Conservation (phyloP, 1,284 basidiomycete genomes). For the Xerocomus nothofagi region DNA sequence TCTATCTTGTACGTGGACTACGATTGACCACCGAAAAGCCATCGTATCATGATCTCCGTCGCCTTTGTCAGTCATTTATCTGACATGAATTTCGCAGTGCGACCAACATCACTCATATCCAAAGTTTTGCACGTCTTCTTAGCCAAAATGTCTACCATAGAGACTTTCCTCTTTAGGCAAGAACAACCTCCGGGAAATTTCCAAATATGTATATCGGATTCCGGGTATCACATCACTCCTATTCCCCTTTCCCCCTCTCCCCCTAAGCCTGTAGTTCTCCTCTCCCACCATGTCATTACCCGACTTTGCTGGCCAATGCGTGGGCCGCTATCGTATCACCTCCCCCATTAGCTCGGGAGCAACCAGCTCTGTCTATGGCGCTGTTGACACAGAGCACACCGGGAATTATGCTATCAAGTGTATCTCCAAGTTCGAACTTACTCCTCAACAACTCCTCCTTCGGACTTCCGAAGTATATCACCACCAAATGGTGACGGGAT, state of each 20-base stretch:
- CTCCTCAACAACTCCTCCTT: constrained; percentile 49
- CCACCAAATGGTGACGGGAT: constrained; percentile 54
- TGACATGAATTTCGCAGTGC: too few relatives aligned
- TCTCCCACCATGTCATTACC: constrained; percentile 31
- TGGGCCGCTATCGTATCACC: constrained; percentile 63
- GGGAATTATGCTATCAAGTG: constrained; percentile 71
- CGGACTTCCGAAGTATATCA: constrained; percentile 61
- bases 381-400: constrained; percentile 43
- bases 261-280: too few relatives aligned
- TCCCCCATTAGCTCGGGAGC: constrained; percentile 73
- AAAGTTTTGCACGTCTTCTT: too few relatives aligned
- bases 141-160: not conserved
- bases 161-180: not conserved
- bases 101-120: not conserved
- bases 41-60: too few relatives aligned
- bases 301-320: constrained; percentile 45
- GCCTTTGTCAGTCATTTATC: too few relatives aligned
- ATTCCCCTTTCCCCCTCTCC: too few relatives aligned
- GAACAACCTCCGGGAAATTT: not conserved
- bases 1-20: too few relatives aligned
- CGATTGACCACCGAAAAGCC: too few relatives aligned
- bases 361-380: constrained; percentile 82
- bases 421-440: constrained; percentile 51
- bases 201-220: not conserved
- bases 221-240: constrained; percentile 7